These are phyloP conservation scores for Fusarium sp. DNA, from an alignment of 2,329 filamentous ascomycete species.

Conservation along the genomic window DNA sequence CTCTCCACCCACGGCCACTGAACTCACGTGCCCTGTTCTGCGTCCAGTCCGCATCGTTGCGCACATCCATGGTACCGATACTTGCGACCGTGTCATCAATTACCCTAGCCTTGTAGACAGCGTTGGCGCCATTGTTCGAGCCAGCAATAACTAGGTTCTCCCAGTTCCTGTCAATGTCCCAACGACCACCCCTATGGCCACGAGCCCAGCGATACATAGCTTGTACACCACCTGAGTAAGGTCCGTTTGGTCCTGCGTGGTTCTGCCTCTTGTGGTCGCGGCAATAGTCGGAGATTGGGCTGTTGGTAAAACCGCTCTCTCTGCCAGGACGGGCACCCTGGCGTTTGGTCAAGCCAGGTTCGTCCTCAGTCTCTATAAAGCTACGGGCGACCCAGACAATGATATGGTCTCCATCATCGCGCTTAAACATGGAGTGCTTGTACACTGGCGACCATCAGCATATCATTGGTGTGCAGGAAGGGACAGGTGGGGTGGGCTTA, in stretches of 20 bases:
- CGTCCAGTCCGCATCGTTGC: background rate
- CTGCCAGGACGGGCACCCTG: background rate
- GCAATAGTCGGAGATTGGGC: background rate
- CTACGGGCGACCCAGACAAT: background rate
- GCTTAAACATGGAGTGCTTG: background rate
- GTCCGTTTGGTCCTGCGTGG: background rate
- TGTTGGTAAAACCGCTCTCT: background rate
- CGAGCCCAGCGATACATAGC: background rate
- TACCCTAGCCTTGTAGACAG: background rate
- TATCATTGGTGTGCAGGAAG: too few species aligned
- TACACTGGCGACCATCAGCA: background rate
- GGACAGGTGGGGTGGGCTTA: rapidly evolving
- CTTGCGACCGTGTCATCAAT: too few species aligned
- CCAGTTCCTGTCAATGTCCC: background rate
- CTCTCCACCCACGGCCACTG: background rate
- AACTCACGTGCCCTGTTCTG: background rate
- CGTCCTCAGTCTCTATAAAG: background rate
- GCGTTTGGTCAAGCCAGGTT: background rate
- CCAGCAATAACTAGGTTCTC: background rate
- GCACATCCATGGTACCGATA: background rate
- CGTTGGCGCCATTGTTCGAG: background rate
- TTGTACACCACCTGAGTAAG: background rate
- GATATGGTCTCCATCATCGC: background rate
- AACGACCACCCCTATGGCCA: rapidly evolving
- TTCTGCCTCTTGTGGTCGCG: background rate